phyloP scores from a whole-genome alignment of 306 rosid species.

The Cicer cuneatum region DNA sequence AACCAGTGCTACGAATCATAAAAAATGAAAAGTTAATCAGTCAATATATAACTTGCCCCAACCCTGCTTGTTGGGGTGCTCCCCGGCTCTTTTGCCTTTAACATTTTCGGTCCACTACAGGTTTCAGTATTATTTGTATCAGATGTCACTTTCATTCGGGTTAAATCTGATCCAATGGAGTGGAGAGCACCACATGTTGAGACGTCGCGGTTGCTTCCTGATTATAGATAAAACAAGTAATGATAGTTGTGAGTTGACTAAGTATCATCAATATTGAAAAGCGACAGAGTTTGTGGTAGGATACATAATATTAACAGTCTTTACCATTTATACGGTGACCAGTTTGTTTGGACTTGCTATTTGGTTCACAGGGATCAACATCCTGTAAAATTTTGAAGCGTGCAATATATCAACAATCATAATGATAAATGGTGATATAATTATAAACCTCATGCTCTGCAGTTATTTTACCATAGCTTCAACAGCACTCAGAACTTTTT shows the following conservation, averaged over 20 bases:
- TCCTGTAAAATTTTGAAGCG: slow-evolving; percentile 59
- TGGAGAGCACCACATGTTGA: slow-evolving; percentile 89
- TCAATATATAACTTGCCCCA: slow-evolving; percentile 51
- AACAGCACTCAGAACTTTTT: slow-evolving; percentile 57
- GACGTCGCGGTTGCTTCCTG: slow-evolving; percentile 65
- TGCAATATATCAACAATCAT: not conserved
- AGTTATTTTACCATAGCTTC: slow-evolving; percentile 71
- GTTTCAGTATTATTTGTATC: slow-evolving; percentile 54
- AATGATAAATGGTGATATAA: slow-evolving; percentile 20
- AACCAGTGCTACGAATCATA: not conserved
- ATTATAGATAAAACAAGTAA: slow-evolving; percentile 39
- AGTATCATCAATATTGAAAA: not conserved
- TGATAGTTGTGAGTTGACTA: slow-evolving; percentile 16
- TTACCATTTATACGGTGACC: slow-evolving; percentile 53
- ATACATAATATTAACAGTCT: slow-evolving; percentile 7
- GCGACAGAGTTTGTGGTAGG: not conserved
- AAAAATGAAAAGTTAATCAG: slow-evolving; percentile 7
- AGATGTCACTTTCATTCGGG: slow-evolving; percentile 83
- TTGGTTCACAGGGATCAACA: slow-evolving; percentile 57
- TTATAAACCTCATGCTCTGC: not conserved
- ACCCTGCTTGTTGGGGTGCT: slow-evolving; percentile 82
- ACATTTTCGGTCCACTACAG: slow-evolving; percentile 58
- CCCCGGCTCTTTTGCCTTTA: slow-evolving; percentile 61
- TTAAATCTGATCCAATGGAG: slow-evolving; percentile 90
- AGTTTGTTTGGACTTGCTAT: slow-evolving; percentile 49